Conservation (phyloP, 2,329 filamentous ascomycete species). For the Ophiostoma australiae region DNA sequence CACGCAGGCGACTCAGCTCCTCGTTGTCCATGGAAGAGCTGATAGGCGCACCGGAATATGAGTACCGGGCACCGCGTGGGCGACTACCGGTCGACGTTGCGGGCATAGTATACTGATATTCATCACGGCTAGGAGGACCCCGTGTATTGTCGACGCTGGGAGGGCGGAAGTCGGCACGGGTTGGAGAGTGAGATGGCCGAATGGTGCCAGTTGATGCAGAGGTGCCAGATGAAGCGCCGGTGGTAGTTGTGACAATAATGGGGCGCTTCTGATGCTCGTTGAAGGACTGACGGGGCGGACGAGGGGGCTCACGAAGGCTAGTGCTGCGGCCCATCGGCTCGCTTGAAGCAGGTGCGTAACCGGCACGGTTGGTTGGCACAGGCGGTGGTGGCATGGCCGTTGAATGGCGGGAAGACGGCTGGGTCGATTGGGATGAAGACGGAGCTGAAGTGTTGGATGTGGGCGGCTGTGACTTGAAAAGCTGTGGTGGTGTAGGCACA, state of each 20-base stretch:
- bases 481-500: slow-evolving; percentile 28
- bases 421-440: slow-evolving; percentile 7
- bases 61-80: slow-evolving; percentile 42
- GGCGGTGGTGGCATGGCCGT: slow-evolving; percentile 33
- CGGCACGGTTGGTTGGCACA: neutral
- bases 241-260: slow-evolving; percentile 54
- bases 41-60: slow-evolving; percentile 40
- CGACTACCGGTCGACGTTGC: slow-evolving; percentile 48
- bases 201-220: slow-evolving; percentile 27
- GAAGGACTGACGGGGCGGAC: slow-evolving; percentile 48
- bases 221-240: slow-evolving; percentile 31
- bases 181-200: slow-evolving; percentile 32
- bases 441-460: slow-evolving; percentile 10
- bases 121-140: slow-evolving; percentile 47
- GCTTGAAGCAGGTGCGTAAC: slow-evolving; percentile 34
- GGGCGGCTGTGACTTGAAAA: slow-evolving; percentile 21
- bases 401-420: slow-evolving; percentile 23
- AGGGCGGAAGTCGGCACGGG: slow-evolving; percentile 37
- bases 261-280: slow-evolving; percentile 49
- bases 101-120: slow-evolving; percentile 53
- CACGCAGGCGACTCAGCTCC: slow-evolving; percentile 47
- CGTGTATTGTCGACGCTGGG: slow-evolving; percentile 47
- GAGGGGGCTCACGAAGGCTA: slow-evolving; percentile 46
- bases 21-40: slow-evolving; percentile 49
- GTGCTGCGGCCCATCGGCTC: slow-evolving; percentile 47